Evolutionary conservation across 73 alveolate species (phyloP), one percentile per base, ranked within the genome.

Genomic region (Paramecium caudatum): DNA sequence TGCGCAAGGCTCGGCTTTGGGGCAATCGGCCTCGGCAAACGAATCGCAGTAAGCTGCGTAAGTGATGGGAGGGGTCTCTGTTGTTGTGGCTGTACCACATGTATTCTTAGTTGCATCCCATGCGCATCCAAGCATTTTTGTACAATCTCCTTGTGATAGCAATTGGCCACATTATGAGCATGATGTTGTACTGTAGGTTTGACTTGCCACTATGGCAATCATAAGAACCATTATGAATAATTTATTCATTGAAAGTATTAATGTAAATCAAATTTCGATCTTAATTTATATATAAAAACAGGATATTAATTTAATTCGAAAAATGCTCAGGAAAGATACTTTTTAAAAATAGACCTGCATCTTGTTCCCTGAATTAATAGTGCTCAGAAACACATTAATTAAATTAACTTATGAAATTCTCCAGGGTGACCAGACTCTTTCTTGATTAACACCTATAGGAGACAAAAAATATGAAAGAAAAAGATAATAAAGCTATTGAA

Each of bases 61-160:
- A 2, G 78, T 10, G 13, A 21, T 23, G 3, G 36, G 15, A 25
- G 82, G 82, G 30, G 70, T n/a, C 15, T 21, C 70, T 5, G 70
- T 33, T 2, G 70, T 49, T 5, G 70, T 49, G 17, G 70, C 17
- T 3, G 25, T n/a, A 5, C 39, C 70, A 49, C 70, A 49, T 49
- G 70, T n/a, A 8, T 49, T 49, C 3, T 49, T 49, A 13, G 70
- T 49, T 8, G 19, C 25, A 49, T 49, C 70, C 70, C 70, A 49
- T 1, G 39, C 5, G 9, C 70, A 49, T 4, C 70, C 70, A 49
- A 49, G 70, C 4, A 0, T 3, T n/a, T 49, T 49, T 49, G 12
- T n/a, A 49, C 70, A 49, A 49, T 49, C 70, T 2, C 70, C 70
- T 49, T 49, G 39, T 49, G 70, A 49, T 49, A 49, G 25, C 13